Evolutionary conservation across 1,284 basidiomycete species (phyloP).

Genomic region (Ustilago xerochloae): DNA sequence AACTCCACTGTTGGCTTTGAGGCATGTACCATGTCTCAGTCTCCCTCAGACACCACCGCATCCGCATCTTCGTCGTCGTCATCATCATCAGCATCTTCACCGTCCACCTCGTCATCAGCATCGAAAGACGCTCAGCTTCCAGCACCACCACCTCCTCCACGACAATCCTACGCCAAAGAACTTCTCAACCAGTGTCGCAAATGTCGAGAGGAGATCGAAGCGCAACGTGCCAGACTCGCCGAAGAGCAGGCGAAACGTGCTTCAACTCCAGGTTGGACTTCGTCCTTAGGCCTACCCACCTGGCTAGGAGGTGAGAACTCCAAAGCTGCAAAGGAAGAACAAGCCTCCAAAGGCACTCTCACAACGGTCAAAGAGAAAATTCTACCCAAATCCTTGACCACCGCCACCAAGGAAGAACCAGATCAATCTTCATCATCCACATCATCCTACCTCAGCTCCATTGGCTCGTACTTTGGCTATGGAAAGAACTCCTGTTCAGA

Average conservation of each 20-base stretch:
- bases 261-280: conserved; percentile 9
- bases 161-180: conserved; percentile 65
- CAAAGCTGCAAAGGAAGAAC: conserved; percentile 1
- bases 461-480: conserved; percentile 39
- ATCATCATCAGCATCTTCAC: conserved; percentile 5
- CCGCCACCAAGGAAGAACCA: neutral
- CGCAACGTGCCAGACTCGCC: conserved; percentile 29
- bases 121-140: conserved; percentile 23
- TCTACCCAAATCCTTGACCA: conserved; percentile 16
- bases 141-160: conserved; percentile 48
- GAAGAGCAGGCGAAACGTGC: conserved; percentile 22
- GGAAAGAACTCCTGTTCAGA: conserved; percentile 12
- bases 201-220: conserved; percentile 59
- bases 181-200: conserved; percentile 62
- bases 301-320: conserved; percentile 42
- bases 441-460: conserved; percentile 23
- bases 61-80: conserved; percentile 2
- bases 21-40: conserved; percentile 22
- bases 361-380: conserved; percentile 33
- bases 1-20: conserved; percentile 51
- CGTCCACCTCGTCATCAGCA: conserved; percentile 23
- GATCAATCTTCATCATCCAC: conserved; percentile 9
- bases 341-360: conserved; percentile 19
- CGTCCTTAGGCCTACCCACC: conserved; percentile 26
- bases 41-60: conserved; percentile 1